Evolutionary conservation across 2,329 filamentous ascomycete species (phyloP).

Genomic region (Xylaria sp.): DNA sequence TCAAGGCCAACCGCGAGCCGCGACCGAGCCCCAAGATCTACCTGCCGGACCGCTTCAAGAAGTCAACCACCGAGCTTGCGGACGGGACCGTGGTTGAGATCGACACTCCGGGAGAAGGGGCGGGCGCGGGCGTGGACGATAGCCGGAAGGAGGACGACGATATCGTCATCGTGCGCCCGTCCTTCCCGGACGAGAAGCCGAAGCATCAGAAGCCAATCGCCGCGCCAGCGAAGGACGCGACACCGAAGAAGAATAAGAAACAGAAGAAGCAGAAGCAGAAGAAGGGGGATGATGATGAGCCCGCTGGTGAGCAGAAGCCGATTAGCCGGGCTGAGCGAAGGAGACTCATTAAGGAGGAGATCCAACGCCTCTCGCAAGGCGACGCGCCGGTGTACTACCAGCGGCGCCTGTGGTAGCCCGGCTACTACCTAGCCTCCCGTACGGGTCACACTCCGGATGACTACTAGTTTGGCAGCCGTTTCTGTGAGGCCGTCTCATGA

Average conservation of each 20-base stretch:
- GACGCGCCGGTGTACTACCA: slow-evolving; percentile 56
- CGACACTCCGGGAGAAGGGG: slow-evolving; percentile 37
- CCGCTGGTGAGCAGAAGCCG: slow-evolving; percentile 47
- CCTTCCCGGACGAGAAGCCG: slow-evolving; percentile 30
- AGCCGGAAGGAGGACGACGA: slow-evolving; percentile 26
- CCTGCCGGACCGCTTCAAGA: slow-evolving; percentile 54
- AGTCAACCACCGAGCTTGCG: slow-evolving; percentile 48
- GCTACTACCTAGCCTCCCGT: background rate
- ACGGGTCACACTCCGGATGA: too few species aligned
- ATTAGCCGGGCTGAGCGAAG: slow-evolving; percentile 57
- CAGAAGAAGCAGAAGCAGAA: slow-evolving; percentile 24
- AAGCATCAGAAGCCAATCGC: slow-evolving; percentile 17
- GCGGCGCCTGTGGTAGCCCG: slow-evolving; percentile 54
- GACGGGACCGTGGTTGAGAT: slow-evolving; percentile 50
- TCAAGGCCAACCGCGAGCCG: slow-evolving; percentile 54
- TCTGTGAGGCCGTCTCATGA: background rate
- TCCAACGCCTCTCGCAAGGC: slow-evolving; percentile 50
- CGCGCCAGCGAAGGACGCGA: slow-evolving; percentile 7
- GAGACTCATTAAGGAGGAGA: slow-evolving; percentile 60
- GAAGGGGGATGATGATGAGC: slow-evolving; percentile 35
- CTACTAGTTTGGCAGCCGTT: background rate
- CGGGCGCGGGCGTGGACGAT: slow-evolving; percentile 2
- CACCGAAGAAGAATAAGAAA: slow-evolving; percentile 5
- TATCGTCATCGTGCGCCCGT: slow-evolving; percentile 43
- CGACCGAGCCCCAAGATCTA: slow-evolving; percentile 51